Evolutionary conservation across 2,329 filamentous ascomycete genomes (phyloP).

Genomic region (Exophiala sp.): DNA sequence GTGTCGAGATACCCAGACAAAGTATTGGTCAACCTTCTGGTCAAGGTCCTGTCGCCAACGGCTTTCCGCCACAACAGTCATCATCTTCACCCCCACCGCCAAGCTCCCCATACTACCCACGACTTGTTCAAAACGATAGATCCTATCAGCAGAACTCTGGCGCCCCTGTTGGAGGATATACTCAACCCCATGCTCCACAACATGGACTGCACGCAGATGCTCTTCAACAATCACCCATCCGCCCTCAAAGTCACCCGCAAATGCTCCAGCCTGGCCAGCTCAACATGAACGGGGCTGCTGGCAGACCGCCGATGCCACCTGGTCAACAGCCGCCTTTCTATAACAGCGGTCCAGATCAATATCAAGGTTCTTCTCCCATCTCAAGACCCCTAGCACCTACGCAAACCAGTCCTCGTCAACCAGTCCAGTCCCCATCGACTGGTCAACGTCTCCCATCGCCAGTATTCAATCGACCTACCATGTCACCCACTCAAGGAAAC

Average conservation of each 20-base stretch:
- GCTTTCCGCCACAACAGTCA: slow-evolving; percentile 27
- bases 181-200: background rate
- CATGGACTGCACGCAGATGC: background rate
- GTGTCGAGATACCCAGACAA: slow-evolving; percentile 15
- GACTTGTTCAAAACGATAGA: slow-evolving; percentile 6
- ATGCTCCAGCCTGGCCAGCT: slow-evolving; percentile 23
- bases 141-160: slow-evolving; percentile 33
- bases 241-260: slow-evolving; percentile 7
- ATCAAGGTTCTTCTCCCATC: slow-evolving; percentile 30
- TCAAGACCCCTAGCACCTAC: slow-evolving; percentile 33
- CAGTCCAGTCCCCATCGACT: slow-evolving; percentile 37
- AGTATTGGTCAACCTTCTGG: background rate
- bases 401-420: slow-evolving; percentile 34
- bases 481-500: slow-evolving; percentile 50
- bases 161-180: slow-evolving; percentile 13
- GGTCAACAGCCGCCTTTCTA: slow-evolving; percentile 21
- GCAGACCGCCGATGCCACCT: slow-evolving; percentile 25
- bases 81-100: slow-evolving; percentile 9
- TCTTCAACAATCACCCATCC: background rate
- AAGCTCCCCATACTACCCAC: slow-evolving; percentile 6
- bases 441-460: slow-evolving; percentile 34
- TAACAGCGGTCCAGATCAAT: slow-evolving; percentile 24
- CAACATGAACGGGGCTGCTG: slow-evolving; percentile 29
- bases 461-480: slow-evolving; percentile 44
- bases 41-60: slow-evolving; percentile 20